phyloP scores from a whole-genome alignment of 2,329 filamentous ascomycete species.

The Ophiostoma ips region DNA sequence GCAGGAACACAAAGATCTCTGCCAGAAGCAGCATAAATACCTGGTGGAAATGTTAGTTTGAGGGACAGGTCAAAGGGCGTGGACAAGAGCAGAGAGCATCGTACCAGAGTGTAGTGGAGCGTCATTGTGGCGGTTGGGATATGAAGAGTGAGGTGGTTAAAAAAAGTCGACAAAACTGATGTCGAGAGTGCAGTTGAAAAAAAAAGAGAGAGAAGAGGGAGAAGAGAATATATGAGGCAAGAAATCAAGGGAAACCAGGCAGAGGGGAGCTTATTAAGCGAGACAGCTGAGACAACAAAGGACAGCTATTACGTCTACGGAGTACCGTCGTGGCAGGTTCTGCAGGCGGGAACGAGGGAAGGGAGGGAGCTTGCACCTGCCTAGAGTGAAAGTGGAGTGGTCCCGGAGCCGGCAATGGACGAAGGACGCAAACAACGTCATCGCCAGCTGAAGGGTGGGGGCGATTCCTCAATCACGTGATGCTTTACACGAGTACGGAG shows the following conservation, averaged over 20 bases:
- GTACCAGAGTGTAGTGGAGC: constrained; percentile 42
- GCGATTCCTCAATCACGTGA: too few species aligned
- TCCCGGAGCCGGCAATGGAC: not conserved
- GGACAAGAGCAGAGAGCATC: not conserved
- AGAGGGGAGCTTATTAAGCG: not conserved
- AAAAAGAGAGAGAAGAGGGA: not conserved
- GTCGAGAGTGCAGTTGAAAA: not conserved
- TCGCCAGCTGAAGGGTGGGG: not conserved
- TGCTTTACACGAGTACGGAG: too few species aligned
- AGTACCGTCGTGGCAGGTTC: too few species aligned
- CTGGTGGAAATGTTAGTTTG: constrained; percentile 29
- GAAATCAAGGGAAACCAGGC: too few species aligned
- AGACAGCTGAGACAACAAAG: not conserved
- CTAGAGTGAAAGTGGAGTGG: not conserved
- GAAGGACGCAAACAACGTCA: not conserved
- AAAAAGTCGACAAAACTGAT: not conserved
- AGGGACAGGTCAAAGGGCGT: not conserved
- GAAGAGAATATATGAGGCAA: not conserved
- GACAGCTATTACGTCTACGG: not conserved
- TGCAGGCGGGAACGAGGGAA: not conserved
- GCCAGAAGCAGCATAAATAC: constrained; percentile 71
- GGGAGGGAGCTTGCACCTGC: not conserved
- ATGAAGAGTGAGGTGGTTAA: not conserved
- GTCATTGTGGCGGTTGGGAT: constrained; percentile 31
- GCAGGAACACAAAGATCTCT: constrained; percentile 71